Conservation (phyloP, 2,329 filamentous ascomycete genomes). For the Cadophora sp. region DNA sequence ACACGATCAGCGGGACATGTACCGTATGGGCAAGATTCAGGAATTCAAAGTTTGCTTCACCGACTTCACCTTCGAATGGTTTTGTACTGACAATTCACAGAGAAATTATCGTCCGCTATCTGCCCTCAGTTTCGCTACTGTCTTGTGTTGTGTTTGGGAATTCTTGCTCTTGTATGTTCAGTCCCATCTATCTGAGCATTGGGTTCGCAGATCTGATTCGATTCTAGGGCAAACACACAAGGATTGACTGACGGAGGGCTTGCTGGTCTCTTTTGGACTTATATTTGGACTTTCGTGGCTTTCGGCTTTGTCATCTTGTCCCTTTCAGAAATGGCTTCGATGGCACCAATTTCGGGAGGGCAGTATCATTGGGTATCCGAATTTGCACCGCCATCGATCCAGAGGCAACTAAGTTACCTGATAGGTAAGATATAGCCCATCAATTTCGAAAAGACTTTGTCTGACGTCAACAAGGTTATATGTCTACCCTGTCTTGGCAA, state of each 20-base stretch:
- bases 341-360: not conserved
- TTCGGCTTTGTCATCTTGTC: not conserved
- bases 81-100: not conserved
- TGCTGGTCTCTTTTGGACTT: not conserved
- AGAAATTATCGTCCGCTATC: not conserved
- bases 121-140: not conserved
- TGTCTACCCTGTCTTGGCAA: not conserved
- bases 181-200: not conserved
- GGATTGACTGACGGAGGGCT: not conserved
- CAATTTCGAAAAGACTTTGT: not conserved
- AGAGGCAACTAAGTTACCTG: not conserved
- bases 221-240: not conserved
- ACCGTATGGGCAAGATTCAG: conserved; percentile 9
- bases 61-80: too few relatives aligned
- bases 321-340: not conserved
- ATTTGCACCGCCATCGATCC: not conserved
- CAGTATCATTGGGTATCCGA: conserved; percentile 11
- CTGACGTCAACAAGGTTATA: not conserved
- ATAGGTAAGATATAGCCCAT: not conserved
- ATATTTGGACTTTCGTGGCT: not conserved
- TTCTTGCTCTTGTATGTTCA: not conserved
- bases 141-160: not conserved
- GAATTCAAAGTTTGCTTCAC: not conserved
- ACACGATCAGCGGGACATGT: not conserved
- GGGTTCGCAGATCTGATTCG: not conserved